Evolutionary conservation across 2,329 filamentous ascomycete species (phyloP).

Genomic region (Epichloe elymi): DNA sequence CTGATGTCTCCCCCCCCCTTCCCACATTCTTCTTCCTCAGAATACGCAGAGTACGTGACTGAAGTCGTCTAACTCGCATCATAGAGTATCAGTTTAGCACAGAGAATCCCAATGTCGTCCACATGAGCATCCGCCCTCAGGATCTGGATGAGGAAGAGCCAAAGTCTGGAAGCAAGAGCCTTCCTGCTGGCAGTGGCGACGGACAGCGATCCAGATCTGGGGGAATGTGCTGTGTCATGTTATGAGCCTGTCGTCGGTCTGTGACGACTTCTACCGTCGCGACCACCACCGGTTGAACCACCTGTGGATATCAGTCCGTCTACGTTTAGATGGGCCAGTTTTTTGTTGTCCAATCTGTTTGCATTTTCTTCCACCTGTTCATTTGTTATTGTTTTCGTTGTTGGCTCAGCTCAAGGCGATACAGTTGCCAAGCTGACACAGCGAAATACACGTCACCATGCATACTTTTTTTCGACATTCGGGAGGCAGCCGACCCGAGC

Average conservation of each 20-base stretch:
- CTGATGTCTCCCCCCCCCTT: not conserved
- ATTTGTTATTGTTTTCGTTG: not conserved
- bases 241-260: slow-evolving; percentile 21
- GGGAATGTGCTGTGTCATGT: slow-evolving; percentile 36
- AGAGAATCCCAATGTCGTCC: slow-evolving; percentile 71
- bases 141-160: slow-evolving; percentile 74
- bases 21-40: not conserved
- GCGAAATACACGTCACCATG: not conserved
- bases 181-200: slow-evolving; percentile 27
- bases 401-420: not conserved
- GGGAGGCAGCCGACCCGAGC: not conserved
- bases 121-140: slow-evolving; percentile 84
- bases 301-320: not conserved
- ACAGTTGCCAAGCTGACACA: not conserved
- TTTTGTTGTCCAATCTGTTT: not conserved
- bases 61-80: slow-evolving; percentile 1
- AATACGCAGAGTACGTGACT: not conserved
- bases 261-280: not conserved
- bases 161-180: slow-evolving; percentile 46
- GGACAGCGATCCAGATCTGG: slow-evolving; percentile 27
- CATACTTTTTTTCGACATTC: not conserved
- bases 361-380: not conserved
- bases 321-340: not conserved
- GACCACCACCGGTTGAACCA: not conserved
- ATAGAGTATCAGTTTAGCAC: slow-evolving; percentile 67